These are phyloP conservation scores for Omphalotus guepiniiformis DNA, from an alignment of 768 basidiomycete genomes.

Conservation along the genomic window DNA sequence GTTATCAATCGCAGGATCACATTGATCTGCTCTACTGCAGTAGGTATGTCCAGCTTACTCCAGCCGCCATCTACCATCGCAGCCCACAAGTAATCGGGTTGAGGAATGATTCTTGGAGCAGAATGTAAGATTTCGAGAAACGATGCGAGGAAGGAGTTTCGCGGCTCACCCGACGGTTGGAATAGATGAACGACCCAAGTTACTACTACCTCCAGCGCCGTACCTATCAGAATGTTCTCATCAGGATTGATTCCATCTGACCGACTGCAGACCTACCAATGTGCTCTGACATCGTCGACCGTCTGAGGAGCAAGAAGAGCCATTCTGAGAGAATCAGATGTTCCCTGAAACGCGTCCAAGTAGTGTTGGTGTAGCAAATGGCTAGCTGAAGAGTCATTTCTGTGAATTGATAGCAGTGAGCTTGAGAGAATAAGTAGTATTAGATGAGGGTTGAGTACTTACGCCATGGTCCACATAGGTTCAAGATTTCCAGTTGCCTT, in stretches of 20 bases:
- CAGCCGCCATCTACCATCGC: constrained; percentile 26
- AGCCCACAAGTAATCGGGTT: constrained; percentile 29
- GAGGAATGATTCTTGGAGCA: constrained; percentile 29
- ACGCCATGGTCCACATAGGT: constrained; percentile 30
- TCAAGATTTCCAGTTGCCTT: constrained; percentile 20
- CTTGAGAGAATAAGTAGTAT: not conserved
- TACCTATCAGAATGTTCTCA: no score
- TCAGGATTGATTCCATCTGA: no score
- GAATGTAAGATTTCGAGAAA: no score
- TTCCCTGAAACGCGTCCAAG: constrained; percentile 21
- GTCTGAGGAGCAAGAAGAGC: constrained; percentile 24
- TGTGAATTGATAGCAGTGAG: constrained; percentile 6
- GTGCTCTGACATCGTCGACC: constrained; percentile 13
- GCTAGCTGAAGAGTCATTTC: constrained; percentile 20
- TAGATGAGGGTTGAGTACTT: constrained; percentile 1
- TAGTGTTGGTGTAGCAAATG: constrained; percentile 19
- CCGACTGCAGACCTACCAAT: constrained; percentile 14
- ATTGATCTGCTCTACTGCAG: constrained; percentile 25
- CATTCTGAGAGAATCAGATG: constrained; percentile 21
- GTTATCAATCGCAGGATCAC: constrained; percentile 21
- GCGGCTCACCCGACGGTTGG: constrained; percentile 26
- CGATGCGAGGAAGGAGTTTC: no score
- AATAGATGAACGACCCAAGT: constrained; percentile 19
- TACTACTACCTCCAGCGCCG: constrained; percentile 25
- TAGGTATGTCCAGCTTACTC: constrained; percentile 23